These are phyloP conservation scores for Chrysoporthe austroafricana DNA, from an alignment of 2,329 filamentous ascomycete species.

Conservation along the genomic window DNA sequence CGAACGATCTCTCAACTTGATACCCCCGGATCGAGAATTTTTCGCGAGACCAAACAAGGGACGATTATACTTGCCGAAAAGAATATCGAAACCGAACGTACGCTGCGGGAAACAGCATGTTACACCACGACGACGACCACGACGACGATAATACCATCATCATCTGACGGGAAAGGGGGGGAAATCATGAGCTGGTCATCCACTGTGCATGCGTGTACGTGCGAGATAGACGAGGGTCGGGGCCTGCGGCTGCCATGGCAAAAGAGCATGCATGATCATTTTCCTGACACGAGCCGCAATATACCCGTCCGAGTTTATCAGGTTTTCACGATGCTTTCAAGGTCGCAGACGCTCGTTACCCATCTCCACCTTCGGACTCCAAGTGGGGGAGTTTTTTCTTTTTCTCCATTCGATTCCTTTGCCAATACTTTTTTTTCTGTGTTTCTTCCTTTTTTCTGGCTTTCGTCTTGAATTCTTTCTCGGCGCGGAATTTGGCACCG, in stretches of 20 bases:
- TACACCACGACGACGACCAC: not conserved
- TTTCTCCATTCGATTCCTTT: constrained; percentile 7
- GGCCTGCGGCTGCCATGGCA: not conserved
- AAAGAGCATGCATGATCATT: constrained; percentile 12
- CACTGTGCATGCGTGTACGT: not conserved
- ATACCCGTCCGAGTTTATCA: constrained; percentile 30
- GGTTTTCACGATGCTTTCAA: constrained; percentile 19
- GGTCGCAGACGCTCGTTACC: constrained; percentile 11
- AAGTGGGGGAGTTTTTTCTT: not conserved
- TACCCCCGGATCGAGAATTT: constrained; percentile 13
- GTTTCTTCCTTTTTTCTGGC: constrained; percentile 17
- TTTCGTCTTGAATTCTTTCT: not conserved
- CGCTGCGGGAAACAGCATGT: not conserved
- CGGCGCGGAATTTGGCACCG: not conserved
- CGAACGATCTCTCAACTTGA: constrained; percentile 16
- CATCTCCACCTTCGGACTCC: not conserved
- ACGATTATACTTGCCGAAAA: constrained; percentile 9
- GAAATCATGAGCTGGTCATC: not conserved
- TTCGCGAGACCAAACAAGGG: constrained; percentile 13
- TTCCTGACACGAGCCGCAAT: constrained; percentile 14
- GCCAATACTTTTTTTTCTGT: constrained; percentile 24
- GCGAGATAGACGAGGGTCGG: not conserved
- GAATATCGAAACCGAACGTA: constrained; percentile 7
- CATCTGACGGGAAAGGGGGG: not conserved
- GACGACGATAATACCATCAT: not conserved